These are phyloP conservation scores for Tricholoma furcatifolium DNA, from an alignment of 768 basidiomycete genomes.

Conservation along the genomic window DNA sequence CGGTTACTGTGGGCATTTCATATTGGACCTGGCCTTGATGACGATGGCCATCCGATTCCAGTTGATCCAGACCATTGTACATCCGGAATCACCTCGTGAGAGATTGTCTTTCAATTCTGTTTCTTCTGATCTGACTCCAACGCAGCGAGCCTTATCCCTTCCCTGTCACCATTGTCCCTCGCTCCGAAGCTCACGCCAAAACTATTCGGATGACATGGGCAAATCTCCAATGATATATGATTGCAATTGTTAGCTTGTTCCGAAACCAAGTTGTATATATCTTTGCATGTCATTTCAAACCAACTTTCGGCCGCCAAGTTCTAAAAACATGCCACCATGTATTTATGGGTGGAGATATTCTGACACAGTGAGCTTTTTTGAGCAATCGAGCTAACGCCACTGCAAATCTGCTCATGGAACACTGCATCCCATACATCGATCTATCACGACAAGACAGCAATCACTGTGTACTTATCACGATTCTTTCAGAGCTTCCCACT, in stretches of 20 bases:
- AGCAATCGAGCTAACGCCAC: no score
- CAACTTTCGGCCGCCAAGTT: no score
- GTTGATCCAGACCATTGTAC: constrained; percentile 4
- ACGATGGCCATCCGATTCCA: not conserved
- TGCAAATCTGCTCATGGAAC: no score
- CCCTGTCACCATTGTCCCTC: not conserved
- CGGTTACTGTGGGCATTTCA: constrained; percentile 9
- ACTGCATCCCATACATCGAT: no score
- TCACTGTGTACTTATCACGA: not conserved
- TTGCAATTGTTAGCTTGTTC: no score
- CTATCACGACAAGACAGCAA: no score
- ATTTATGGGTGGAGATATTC: no score
- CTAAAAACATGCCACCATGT: no score
- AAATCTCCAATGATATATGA: not conserved
- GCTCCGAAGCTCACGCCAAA: constrained; percentile 4
- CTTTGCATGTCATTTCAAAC: no score
- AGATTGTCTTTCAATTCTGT: no score
- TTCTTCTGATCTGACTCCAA: not conserved
- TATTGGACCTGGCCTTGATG: constrained; percentile 4
- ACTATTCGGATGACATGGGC: constrained; percentile 2
- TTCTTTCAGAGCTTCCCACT: constrained; percentile 5
- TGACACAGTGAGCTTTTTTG: no score
- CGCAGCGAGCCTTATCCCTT: constrained; percentile 5
- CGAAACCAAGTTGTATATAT: no score
- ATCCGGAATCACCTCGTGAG: constrained; percentile 5